Conservation (phyloP, 768 basidiomycete species). For the Lactifluus subvellereus region DNA sequence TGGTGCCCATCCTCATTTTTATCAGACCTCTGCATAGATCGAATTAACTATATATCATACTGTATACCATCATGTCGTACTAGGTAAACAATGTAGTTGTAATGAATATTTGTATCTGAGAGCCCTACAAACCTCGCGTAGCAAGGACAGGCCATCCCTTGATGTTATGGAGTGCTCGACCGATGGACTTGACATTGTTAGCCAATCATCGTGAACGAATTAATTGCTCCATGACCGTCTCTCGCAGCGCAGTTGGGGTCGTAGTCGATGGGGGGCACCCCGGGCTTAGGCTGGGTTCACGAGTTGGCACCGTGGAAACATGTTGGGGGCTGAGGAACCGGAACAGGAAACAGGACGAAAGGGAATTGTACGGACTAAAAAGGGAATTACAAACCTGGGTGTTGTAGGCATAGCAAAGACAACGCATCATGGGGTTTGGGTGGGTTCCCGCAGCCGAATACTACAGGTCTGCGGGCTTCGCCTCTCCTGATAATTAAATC, state of each 20-base stretch:
- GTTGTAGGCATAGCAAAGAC: constrained; percentile 26
- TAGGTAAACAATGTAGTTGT: background rate
- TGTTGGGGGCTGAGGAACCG: background rate
- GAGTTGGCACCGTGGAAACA: background rate
- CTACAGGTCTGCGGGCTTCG: constrained; percentile 25
- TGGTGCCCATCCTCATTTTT: background rate
- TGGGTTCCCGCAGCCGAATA: constrained; percentile 26
- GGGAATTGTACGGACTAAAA: background rate
- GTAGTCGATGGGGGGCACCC: background rate
- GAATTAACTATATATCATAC: background rate
- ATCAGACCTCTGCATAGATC: background rate
- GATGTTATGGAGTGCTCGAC: background rate
- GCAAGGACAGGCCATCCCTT: background rate
- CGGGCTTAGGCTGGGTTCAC: background rate
- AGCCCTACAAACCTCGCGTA: background rate
- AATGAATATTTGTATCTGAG: background rate
- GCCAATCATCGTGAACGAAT: no score
- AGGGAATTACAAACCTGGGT: background rate
- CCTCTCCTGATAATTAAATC: constrained; percentile 34
- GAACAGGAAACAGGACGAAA: background rate
- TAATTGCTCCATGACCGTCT: no score
- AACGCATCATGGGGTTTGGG: constrained; percentile 18
- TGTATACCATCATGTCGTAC: constrained; percentile 2
- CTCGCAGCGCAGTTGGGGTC: background rate
- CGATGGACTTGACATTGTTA: no score